A percentile compares a stretch with the other conserved stretches of the same genome.
Evolutionary conservation across 805 yeast genomes (phyloP).

Genomic region (Candida germanica): DNA sequence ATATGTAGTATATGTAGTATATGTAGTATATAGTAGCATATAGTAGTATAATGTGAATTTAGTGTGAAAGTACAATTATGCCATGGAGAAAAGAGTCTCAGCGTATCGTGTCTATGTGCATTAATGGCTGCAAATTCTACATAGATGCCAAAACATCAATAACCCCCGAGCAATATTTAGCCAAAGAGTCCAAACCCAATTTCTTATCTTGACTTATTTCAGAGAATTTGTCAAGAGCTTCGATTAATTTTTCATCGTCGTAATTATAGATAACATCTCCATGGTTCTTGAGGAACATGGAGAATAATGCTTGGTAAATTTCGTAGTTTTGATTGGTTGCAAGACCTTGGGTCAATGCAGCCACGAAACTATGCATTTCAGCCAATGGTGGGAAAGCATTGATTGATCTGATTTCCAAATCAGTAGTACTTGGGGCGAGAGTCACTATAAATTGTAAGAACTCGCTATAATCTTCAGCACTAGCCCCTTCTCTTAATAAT

Average conservation of each 20-base stretch:
- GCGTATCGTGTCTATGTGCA: too few relatives aligned
- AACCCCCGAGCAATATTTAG: slow-evolving; percentile 81
- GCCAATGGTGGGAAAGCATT: slow-evolving; percentile 59
- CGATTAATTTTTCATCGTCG: slow-evolving; percentile 35
- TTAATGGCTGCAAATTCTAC: slow-evolving; percentile 1
- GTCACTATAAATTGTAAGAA: slow-evolving; percentile 55
- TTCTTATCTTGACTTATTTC: slow-evolving; percentile 37
- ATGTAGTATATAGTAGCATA: too few relatives aligned
- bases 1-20: too few relatives aligned
- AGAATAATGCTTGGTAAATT: slow-evolving; percentile 75
- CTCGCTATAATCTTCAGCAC: slow-evolving; percentile 35
- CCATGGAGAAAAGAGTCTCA: too few relatives aligned
- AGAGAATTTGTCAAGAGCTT: slow-evolving; percentile 51
- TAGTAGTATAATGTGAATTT: too few relatives aligned
- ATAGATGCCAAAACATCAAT: slow-evolving; percentile 51
- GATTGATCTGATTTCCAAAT: slow-evolving; percentile 82
- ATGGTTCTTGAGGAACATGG: slow-evolving; percentile 71
- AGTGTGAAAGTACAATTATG: too few relatives aligned
- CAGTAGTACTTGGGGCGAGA: slow-evolving; percentile 75
- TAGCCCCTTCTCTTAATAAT: slow-evolving; percentile 53
- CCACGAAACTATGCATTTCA: slow-evolving; percentile 64
- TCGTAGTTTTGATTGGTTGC: slow-evolving; percentile 62
- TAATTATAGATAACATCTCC: slow-evolving; percentile 66
- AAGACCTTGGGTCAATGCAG: slow-evolving; percentile 65
- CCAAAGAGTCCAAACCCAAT: slow-evolving; percentile 58